phyloP scores from a whole-genome alignment of 1,284 basidiomycete genomes.

The Leccinum solheimii region DNA sequence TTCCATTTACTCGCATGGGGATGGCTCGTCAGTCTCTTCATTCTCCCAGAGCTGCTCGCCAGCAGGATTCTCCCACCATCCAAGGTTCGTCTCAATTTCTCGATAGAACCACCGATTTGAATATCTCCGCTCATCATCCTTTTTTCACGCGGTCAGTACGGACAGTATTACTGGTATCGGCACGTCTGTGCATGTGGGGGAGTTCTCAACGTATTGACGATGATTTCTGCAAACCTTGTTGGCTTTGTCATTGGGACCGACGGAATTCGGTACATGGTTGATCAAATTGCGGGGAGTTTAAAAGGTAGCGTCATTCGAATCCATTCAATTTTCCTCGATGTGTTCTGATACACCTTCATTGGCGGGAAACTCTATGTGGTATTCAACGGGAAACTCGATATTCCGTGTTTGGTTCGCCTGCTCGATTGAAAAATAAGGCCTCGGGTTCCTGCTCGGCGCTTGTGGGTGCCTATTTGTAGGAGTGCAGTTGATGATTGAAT shows the following conservation, averaged over 20 bases:
- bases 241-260: constrained; percentile 94
- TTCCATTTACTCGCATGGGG: constrained; percentile 93
- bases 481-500: constrained; percentile 95
- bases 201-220: constrained; percentile 83
- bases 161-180: constrained; percentile 74
- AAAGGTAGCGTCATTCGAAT: constrained; percentile 49
- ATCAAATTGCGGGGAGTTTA: constrained; percentile 63
- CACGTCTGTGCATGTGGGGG: constrained; percentile 86
- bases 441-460: constrained; percentile 66
- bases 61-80: constrained; percentile 58
- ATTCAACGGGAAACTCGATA: not conserved
- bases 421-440: constrained; percentile 38
- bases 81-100: constrained; percentile 53
- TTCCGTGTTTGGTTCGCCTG: not conserved
- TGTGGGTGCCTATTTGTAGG: constrained; percentile 76
- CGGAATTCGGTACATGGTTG: constrained; percentile 72
- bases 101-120: not conserved
- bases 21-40: constrained; percentile 91
- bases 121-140: constrained; percentile 4
- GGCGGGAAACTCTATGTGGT: not conserved
- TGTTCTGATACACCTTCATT: not conserved
- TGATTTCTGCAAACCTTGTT: constrained; percentile 94
- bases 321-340: not conserved
- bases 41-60: constrained; percentile 82
- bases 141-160: constrained; percentile 53